phyloP scores from a whole-genome alignment of 345 rosid species.

The Citrus medica region DNA sequence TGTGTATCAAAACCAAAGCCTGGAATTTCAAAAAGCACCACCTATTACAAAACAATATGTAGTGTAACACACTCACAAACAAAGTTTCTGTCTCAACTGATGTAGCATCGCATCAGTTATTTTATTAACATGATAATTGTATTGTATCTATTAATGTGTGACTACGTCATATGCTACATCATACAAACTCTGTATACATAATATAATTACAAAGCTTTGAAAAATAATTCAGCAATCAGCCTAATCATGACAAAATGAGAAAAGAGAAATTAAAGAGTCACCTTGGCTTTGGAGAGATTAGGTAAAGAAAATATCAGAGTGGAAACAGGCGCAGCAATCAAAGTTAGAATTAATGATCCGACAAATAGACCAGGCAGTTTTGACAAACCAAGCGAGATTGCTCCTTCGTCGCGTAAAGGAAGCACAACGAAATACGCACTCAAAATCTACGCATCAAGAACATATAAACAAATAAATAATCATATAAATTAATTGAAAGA shows the following conservation, averaged over 20 bases:
- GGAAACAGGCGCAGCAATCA: slow-evolving; percentile 85
- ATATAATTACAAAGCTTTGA: not conserved
- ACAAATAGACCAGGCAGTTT: slow-evolving; percentile 71
- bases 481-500: too few relatives aligned
- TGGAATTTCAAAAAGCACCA: slow-evolving; percentile 52
- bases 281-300: slow-evolving; percentile 77
- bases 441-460: slow-evolving; percentile 44
- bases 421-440: slow-evolving; percentile 89
- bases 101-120: not conserved
- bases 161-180: not conserved
- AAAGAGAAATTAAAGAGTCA: slow-evolving; percentile 10
- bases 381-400: slow-evolving; percentile 80
- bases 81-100: not conserved
- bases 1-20: slow-evolving; percentile 91
- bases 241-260: not conserved
- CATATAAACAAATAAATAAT: not conserved
- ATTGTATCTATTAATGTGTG: not conserved
- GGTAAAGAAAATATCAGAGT: slow-evolving; percentile 80
- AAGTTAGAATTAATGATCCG: slow-evolving; percentile 74
- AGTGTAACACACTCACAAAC: not conserved
- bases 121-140: not conserved
- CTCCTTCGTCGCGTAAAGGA: slow-evolving; percentile 89
- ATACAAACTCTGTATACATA: too few relatives aligned
- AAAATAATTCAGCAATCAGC: not conserved
- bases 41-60: slow-evolving; percentile 20